A percentile compares a stretch with the other conserved stretches of the same genome.
phyloP scores from a whole-genome alignment of 129 eudicot genomes.

The Deinandra increscens region DNA sequence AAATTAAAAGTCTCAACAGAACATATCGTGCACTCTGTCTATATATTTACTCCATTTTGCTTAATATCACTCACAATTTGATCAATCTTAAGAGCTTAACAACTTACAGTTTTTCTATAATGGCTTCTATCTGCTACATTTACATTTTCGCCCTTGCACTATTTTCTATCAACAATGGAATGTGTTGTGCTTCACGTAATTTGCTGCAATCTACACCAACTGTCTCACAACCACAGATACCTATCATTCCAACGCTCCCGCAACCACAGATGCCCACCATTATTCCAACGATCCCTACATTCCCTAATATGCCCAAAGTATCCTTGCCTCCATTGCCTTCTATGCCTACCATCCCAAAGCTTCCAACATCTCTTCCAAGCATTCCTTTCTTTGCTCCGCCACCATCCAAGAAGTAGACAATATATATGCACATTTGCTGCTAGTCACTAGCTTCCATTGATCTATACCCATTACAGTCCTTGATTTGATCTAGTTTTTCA shows the following conservation, averaged over 20 bases:
- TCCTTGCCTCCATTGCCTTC: constrained; percentile 22
- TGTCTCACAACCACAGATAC: constrained; percentile 25
- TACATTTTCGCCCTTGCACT: not conserved
- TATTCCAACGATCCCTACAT: constrained; percentile 13
- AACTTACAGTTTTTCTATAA: not conserved
- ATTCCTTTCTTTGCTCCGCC: constrained; percentile 28
- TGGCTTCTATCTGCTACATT: constrained; percentile 18
- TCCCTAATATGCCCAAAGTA: constrained; percentile 16
- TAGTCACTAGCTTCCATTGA: not conserved
- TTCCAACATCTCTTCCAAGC: constrained; percentile 21
- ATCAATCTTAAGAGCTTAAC: not conserved
- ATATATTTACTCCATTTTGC: not conserved
- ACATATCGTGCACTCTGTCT: not conserved
- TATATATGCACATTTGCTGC: not conserved
- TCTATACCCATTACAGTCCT: not conserved
- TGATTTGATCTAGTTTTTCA: not conserved
- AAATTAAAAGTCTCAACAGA: no score
- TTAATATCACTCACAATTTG: not conserved
- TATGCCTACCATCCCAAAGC: constrained; percentile 22
- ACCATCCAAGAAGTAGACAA: constrained; percentile 18
- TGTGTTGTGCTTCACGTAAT: constrained; percentile 27
- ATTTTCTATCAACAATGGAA: constrained; percentile 7
- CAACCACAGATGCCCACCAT: constrained; percentile 25
- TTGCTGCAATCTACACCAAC: constrained; percentile 27
- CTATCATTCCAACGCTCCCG: constrained; percentile 16